Base-by-base conservation (phyloP, 78 protist genomes). In the Diacronema lutheri region DNA sequence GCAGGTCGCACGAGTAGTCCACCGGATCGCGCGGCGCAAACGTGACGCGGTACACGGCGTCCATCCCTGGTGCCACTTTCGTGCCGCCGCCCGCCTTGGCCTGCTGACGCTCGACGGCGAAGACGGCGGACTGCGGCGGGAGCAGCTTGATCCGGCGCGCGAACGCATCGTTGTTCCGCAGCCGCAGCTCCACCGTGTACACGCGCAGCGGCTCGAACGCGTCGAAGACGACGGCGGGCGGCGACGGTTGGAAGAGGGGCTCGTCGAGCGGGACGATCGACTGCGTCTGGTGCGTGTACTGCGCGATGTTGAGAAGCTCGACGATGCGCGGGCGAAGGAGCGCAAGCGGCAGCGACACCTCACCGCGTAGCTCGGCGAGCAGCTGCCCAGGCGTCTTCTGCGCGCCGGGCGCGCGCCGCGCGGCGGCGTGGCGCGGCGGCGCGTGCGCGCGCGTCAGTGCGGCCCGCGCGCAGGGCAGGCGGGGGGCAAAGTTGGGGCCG, bases 171-270 rank as follows among this genome's bases (percentile, higher is more conserved):
- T 60, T 58, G 86, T 92, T 92, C 56, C 88, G 84, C 29, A 92
- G 25, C 25, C 13, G 12, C 31, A 92, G 69, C 19, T 33, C 14
- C n/a, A 66, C 72, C 58, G 83, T 65, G 81, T 79, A 61, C 23
- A 25, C 14, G 7, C 71, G 41, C 41, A 80, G 38, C 11, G 92
- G 83, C 61, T 88, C 76, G 83, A 57, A 88, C 31, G 4, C 0
- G 12, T 81, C 85, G 55, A 93, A 86, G 37, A 50, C 16, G 37
- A 90, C 41, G 62, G 76, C 83, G 4, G 83, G 41, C 11, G 95
- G 95, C 19, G 83, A 81, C 26, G 93, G 88, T 57, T 83, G 88
- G 84, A 91, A 91, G 55, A 91, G 31, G 12, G 93, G 89, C 58
- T 78, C 83, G 44, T 85, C 83, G 46, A 89, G 50, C 40, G 86